Percentiles rank a stretch among this genome's conserved stretches.
These are phyloP conservation scores for Zea mays DNA, from an alignment of 176 grass and related monocot genomes.

Conservation along the genomic window DNA sequence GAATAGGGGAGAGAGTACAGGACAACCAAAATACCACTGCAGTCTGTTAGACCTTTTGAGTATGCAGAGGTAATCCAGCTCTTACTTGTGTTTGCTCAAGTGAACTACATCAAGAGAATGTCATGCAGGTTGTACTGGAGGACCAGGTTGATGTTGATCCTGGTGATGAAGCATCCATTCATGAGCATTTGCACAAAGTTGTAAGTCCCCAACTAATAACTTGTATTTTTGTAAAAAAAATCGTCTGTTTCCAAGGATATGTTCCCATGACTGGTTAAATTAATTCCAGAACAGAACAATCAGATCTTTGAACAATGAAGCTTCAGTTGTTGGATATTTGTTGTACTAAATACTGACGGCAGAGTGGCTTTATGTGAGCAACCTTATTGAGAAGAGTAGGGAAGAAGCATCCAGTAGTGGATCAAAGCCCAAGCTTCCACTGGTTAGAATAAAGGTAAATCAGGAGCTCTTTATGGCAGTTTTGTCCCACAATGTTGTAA, in stretches of 20 bases:
- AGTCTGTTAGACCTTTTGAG: constrained; percentile 76
- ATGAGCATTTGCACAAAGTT: constrained; percentile 71
- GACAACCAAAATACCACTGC: constrained; percentile 71
- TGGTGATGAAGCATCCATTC: constrained; percentile 49
- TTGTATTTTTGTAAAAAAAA: background rate
- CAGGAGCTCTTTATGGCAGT: background rate
- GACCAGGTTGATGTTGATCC: constrained; percentile 62
- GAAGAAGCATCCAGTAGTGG: constrained; percentile 32
- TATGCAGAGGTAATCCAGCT: constrained; percentile 65
- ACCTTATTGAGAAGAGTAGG: constrained; percentile 70
- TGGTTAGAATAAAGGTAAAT: constrained; percentile 85
- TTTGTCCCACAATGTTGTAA: background rate
- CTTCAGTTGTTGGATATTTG: constrained; percentile 17
- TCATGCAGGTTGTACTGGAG: constrained; percentile 68
- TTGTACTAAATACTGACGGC: background rate
- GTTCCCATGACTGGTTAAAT: background rate
- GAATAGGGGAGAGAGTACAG: constrained; percentile 73
- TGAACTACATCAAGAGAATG: constrained; percentile 11
- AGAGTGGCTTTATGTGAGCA: constrained; percentile 51
- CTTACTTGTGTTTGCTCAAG: background rate
- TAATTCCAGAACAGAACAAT: background rate
- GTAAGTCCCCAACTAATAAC: constrained; percentile 37
- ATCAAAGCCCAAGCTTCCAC: constrained; percentile 57
- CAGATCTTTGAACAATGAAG: background rate
- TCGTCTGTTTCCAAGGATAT: background rate